A percentile compares a stretch with the other conserved stretches of the same genome.
These are phyloP conservation scores for Podospora pseudoanserina DNA, from an alignment of 495 filamentous ascomycete genomes.

Conservation along the genomic window DNA sequence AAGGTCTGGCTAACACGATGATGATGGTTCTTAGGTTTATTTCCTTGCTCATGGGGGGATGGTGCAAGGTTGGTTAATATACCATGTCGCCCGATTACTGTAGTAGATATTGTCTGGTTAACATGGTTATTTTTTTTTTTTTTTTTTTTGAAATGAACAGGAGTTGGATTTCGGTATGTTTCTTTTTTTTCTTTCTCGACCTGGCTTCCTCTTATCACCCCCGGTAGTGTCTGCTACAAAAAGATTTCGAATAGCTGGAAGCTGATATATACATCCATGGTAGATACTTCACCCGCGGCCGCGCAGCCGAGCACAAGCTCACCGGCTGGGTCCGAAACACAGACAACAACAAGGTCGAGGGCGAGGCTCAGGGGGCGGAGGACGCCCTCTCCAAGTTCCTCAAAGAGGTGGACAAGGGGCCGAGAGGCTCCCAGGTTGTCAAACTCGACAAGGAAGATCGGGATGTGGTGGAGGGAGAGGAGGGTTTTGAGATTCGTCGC, in stretches of 20 bases:
- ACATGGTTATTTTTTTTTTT: not conserved
- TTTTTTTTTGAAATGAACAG: not conserved
- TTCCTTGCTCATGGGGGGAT: constrained; percentile 52
- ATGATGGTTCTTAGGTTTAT: constrained; percentile 33
- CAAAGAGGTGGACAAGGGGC: constrained; percentile 72
- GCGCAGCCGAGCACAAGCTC: constrained; percentile 59
- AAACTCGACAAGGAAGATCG: constrained; percentile 67
- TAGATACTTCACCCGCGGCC: constrained; percentile 68
- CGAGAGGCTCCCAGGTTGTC: constrained; percentile 61
- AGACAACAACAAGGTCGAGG: constrained; percentile 72
- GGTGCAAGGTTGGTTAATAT: constrained; percentile 46
- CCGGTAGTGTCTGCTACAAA: too few relatives aligned
- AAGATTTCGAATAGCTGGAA: too few relatives aligned
- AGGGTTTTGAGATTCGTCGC: constrained; percentile 54
- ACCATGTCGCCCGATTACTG: not conserved
- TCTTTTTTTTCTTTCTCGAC: not conserved
- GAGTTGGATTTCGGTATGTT: constrained; percentile 23
- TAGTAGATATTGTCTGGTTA: too few relatives aligned
- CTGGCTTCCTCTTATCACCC: not conserved
- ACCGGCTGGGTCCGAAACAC: constrained; percentile 82
- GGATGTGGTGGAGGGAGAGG: constrained; percentile 59
- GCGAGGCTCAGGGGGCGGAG: constrained; percentile 77
- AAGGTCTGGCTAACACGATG: not conserved
- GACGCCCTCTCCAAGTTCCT: constrained; percentile 63
- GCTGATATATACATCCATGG: too few relatives aligned